These are phyloP conservation scores for Penicillium sp. DNA, from an alignment of 2,329 filamentous ascomycete species.

Conservation along the genomic window DNA sequence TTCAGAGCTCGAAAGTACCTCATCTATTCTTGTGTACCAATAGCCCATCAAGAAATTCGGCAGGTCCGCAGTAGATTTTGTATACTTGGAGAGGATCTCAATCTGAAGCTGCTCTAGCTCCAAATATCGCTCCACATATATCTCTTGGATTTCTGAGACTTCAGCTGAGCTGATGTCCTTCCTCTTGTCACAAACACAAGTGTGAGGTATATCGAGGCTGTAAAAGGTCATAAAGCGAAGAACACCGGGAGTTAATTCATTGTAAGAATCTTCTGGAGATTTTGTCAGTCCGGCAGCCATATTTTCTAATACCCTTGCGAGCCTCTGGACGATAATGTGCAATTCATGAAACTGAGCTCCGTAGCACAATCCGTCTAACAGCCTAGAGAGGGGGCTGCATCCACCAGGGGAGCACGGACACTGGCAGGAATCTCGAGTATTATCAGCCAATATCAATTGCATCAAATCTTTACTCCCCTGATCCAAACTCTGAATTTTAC, in stretches of 20 bases:
- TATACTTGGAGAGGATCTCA: background rate
- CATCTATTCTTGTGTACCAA: background rate
- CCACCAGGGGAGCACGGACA: conserved; percentile 19
- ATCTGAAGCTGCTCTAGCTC: conserved; percentile 13
- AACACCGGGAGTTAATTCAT: conserved; percentile 10
- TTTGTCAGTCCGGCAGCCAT: background rate
- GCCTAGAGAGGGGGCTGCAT: conserved; percentile 15
- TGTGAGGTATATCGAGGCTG: conserved; percentile 17
- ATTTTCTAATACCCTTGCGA: no score
- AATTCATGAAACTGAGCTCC: background rate
- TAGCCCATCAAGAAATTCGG: background rate
- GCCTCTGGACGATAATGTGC: no score
- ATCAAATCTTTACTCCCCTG: conserved; percentile 3
- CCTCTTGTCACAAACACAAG: conserved; percentile 16
- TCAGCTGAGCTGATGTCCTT: conserved; percentile 11
- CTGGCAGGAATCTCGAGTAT: conserved; percentile 16
- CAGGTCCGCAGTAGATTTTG: background rate
- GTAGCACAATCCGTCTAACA: conserved; percentile 15
- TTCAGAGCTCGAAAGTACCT: background rate
- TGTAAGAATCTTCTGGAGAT: background rate
- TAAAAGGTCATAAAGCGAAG: conserved; percentile 17
- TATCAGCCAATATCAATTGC: conserved; percentile 9
- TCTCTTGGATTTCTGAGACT: conserved; percentile 14
- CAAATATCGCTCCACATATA: conserved; percentile 12
- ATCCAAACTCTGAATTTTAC: background rate